Conservation (phyloP, 306 rosid genomes). For the Vigna trinervia region DNA sequence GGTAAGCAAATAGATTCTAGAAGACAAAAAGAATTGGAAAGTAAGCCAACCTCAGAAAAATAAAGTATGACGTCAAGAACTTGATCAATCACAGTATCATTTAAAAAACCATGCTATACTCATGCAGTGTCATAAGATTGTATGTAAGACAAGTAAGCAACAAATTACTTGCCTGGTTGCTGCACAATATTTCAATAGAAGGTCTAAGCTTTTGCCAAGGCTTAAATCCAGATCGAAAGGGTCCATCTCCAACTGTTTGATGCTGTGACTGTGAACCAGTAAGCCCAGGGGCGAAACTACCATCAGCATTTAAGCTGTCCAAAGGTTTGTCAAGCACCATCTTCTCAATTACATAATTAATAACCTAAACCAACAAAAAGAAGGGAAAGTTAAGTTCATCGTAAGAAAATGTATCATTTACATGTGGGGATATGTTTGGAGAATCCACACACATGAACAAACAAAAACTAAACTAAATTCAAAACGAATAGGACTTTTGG, state of each 20-base stretch:
- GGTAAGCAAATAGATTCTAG: constrained; percentile 15
- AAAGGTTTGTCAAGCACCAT: constrained; percentile 93
- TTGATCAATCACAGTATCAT: constrained; percentile 18
- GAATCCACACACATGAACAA: not conserved
- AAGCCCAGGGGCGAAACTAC: constrained; percentile 70
- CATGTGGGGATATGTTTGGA: constrained; percentile 24
- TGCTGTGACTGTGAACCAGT: constrained; percentile 65
- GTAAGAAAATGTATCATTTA: constrained; percentile 28
- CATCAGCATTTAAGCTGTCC: constrained; percentile 70
- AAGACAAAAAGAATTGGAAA: constrained; percentile 22
- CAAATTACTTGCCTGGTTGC: constrained; percentile 83
- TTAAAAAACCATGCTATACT: constrained; percentile 4
- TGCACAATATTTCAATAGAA: constrained; percentile 91
- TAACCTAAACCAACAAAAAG: constrained; percentile 60
- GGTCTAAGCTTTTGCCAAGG: constrained; percentile 92
- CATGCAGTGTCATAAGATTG: constrained; percentile 2
- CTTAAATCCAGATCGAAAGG: constrained; percentile 84
- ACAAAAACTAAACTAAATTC: constrained; percentile 9
- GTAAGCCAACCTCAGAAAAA: not conserved
- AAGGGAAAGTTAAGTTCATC: constrained; percentile 31
- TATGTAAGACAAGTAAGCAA: not conserved
- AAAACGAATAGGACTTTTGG: constrained; percentile 4
- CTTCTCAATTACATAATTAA: constrained; percentile 91
- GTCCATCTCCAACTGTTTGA: constrained; percentile 73
- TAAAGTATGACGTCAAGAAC: constrained; percentile 31